A percentile compares a stretch with the other conserved stretches of the same genome.
Evolutionary conservation across 2,329 filamentous ascomycete genomes (phyloP).

Genomic region (Hymenotorrendiella dingleyae): DNA sequence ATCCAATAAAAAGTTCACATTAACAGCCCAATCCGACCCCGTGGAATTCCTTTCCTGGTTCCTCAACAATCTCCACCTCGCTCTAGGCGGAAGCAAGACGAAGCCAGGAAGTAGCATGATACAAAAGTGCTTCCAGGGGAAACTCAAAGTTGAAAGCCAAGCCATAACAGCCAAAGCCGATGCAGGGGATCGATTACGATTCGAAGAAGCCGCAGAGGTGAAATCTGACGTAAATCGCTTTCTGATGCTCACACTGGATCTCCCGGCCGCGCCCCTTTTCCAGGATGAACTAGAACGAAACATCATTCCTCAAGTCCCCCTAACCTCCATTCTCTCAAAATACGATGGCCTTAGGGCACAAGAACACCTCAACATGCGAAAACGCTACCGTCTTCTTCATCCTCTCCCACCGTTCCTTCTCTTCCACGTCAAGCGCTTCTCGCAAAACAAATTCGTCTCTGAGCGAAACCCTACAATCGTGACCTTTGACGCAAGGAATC

Average conservation of each 20-base stretch:
- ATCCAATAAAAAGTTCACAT: constrained; percentile 86
- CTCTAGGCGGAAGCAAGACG: constrained; percentile 82
- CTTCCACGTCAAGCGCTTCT: constrained; percentile 97
- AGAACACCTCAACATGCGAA: constrained; percentile 81
- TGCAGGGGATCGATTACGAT: constrained; percentile 78
- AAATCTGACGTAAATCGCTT: constrained; percentile 73
- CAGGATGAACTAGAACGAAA: constrained; percentile 92
- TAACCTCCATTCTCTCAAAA: constrained; percentile 78
- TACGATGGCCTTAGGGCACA: constrained; percentile 87
- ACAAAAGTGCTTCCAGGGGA: constrained; percentile 90
- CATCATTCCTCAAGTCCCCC: constrained; percentile 88
- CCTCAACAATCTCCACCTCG: constrained; percentile 88
- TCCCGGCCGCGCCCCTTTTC: constrained; percentile 88
- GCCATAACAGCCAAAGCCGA: constrained; percentile 88
- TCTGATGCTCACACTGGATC: constrained; percentile 86
- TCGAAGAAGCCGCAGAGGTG: constrained; percentile 83
- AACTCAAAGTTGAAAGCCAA: constrained; percentile 86
- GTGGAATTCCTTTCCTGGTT: constrained; percentile 98
- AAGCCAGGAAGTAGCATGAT: constrained; percentile 81
- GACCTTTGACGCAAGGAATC: constrained; percentile 78
- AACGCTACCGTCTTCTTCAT: constrained; percentile 83
- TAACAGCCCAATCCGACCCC: constrained; percentile 88
- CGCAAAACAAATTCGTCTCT: constrained; percentile 89
- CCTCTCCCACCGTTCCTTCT: constrained; percentile 86
- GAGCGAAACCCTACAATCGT: constrained; percentile 98